Conservation (phyloP, 2,329 filamentous ascomycete species). For the Aureobasidium uvarum region DNA sequence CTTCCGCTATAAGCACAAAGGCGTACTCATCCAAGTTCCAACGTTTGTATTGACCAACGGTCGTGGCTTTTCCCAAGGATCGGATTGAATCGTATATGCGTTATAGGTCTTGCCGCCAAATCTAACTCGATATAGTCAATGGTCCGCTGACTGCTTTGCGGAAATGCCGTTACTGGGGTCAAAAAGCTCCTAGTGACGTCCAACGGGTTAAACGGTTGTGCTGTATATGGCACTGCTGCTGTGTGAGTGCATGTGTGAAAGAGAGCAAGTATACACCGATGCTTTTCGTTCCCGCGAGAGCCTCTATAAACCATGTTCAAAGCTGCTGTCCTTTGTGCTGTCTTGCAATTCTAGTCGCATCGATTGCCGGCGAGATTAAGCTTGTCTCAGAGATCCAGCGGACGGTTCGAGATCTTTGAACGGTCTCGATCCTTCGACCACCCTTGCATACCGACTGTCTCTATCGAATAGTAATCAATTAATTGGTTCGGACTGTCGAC, state of each 20-base stretch:
- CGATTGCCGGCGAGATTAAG: slow-evolving; percentile 5
- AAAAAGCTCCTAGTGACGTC: slow-evolving; percentile 4
- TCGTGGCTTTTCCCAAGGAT: not conserved
- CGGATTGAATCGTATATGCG: not conserved
- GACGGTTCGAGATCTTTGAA: not conserved
- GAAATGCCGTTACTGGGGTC: not conserved
- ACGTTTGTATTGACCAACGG: slow-evolving; percentile 21
- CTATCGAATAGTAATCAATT: slow-evolving; percentile 14
- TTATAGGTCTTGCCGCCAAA: not conserved
- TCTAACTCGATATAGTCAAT: not conserved
- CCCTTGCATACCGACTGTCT: not conserved
- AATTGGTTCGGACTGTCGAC: not conserved
- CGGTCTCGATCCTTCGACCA: not conserved
- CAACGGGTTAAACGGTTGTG: slow-evolving; percentile 8
- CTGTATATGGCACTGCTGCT: slow-evolving; percentile 6
- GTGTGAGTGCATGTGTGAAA: not conserved
- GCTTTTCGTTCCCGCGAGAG: not conserved
- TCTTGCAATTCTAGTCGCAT: not conserved
- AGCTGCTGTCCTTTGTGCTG: not conserved
- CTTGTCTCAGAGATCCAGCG: not conserved
- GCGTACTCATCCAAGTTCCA: not conserved
- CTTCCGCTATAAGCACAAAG: slow-evolving; percentile 5
- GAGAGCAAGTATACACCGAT: not conserved
- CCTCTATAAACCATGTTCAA: not conserved
- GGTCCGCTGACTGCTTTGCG: not conserved